Base-by-base conservation (phyloP, 2,329 filamentous ascomycete genomes). In the Fusarium verrucosum region DNA sequence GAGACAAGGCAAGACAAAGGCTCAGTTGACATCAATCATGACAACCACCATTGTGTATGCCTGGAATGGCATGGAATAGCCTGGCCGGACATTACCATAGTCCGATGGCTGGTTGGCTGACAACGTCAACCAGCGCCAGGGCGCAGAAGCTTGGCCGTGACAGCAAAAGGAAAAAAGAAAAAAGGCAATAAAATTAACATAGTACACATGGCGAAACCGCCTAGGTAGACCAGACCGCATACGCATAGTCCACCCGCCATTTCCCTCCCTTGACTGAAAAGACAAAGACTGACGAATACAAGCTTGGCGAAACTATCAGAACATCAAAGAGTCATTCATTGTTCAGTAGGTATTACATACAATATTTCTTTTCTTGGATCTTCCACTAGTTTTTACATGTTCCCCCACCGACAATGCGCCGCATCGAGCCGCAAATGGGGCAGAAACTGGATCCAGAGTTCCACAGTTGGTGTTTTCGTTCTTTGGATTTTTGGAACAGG, bases 151-250 rank as follows among this genome's bases (percentile, higher is more conserved):
- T 38, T 55, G 62, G 36, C 36, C 17, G 23, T 35, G 49, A 44
- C 44, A 50, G 25, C 19, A 35, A 36, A 35, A 47, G 22, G 17
- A 46, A n/a, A 36, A 62, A 50, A 19, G 33, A 35, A 50, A 63
- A 30, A 49, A 54, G 58, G 40, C 58, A 50, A 55, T 58, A 38
- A 44, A 54, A 66, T 66, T 55, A n/a, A n/a, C n/a, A n/a, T n/a
- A n/a, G n/a, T n/a, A 50, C 17, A 38, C 9, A 32, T 22, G 36
- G 43, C 58, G 50, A 60, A 60, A 35, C 53, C 53, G 47, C 54
- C 50, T 11, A 37, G 32, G 16, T 47, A n/a, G n/a, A n/a, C n/a
- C n/a, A n/a, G n/a, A n/a, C n/a, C n/a, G n/a, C n/a, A n/a, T n/a
- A n/a, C 51, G 32, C 28, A 37, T 26, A 33, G 41, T 30, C 42